Base-by-base conservation (phyloP, 306 rosid species). In the Acacia crassicarpa region DNA sequence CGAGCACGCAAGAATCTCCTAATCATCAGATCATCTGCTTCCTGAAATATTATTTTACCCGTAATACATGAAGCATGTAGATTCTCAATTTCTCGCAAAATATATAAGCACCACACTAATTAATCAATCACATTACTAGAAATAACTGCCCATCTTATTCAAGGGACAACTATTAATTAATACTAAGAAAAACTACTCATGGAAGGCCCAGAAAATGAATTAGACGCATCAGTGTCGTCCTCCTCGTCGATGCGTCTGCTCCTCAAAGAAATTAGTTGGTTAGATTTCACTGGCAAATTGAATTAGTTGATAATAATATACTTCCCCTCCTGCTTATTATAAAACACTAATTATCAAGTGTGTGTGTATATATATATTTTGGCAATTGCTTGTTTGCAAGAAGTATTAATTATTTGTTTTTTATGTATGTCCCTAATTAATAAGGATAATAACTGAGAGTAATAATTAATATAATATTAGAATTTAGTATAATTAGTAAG, bases 1-100 rank as follows among this genome's bases (percentile, higher is more conserved):
- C 93, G 93, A 78, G 95, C 95, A 2, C 84, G 84, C 82, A 91
- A 79, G 73, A 91, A 85, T 72, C 93, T 89, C 81, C 95, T 86
- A 4, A 91, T 76, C 74, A 72, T 89, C 78, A 80, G 77, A 75
- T 89, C 93, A 85, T 91, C 91, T 38, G 75, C 88, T 72, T 61
- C 95, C 95, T 91, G 85, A 81, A 72, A 72, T 27, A 72, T 45
- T 45, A 19, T 58, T n/a, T 22, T 10, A 45, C 76, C 59, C 51
- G 41, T 5, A 38, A 38, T 38, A 38, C 41, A 6, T 38, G 41
- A 38, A 48, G 19, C 6, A 48, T 74, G 16, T 72, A 72, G 15
- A 44, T 22, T 70, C 45, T 41, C 35, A 45, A 9, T 6, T 71
- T 25, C 38, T 19, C 13, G 6, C 58, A 23, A 11, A 71, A 25